Conservation (phyloP, 371 early-diverging fungal genomes). For the Chytridium lagenaria region DNA sequence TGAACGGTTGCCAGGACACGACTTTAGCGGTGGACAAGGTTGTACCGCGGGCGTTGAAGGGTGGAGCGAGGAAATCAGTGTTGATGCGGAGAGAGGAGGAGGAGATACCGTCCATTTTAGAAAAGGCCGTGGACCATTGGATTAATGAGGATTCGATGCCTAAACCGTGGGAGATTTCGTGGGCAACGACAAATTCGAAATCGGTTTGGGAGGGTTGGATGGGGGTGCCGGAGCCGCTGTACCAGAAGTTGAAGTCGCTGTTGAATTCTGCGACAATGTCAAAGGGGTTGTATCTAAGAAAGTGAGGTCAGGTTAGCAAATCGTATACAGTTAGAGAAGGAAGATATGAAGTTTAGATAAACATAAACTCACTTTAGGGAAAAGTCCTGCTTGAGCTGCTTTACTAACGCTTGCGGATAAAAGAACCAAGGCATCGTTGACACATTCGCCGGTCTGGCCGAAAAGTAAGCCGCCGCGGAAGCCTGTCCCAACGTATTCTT, state of each 20-base stretch:
- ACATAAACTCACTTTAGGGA: background rate
- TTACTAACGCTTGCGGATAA: constrained; percentile 71
- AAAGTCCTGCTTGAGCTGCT: constrained; percentile 52
- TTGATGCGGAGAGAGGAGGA: background rate
- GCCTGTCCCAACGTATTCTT: constrained; percentile 38
- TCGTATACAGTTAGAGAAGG: background rate
- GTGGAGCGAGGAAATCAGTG: constrained; percentile 41
- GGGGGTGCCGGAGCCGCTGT: constrained; percentile 38
- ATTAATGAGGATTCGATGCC: constrained; percentile 62
- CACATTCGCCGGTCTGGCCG: constrained; percentile 56
- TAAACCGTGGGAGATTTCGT: constrained; percentile 71
- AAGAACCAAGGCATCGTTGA: constrained; percentile 49
- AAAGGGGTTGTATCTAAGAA: constrained; percentile 41
- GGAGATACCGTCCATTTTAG: background rate
- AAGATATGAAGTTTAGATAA: background rate
- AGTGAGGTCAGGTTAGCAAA: constrained; percentile 20
- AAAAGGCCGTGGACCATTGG: constrained; percentile 24
- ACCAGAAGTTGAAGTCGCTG: constrained; percentile 55
- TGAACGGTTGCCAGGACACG: constrained; percentile 23
- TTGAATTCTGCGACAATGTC: constrained; percentile 73
- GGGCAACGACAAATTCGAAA: constrained; percentile 65
- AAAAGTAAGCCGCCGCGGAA: constrained; percentile 44
- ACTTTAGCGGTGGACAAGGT: constrained; percentile 27
- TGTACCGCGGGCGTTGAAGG: constrained; percentile 31
- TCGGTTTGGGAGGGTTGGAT: constrained; percentile 59